Conservation (phyloP, 495 filamentous ascomycete genomes). For the Letharia lupina region DNA sequence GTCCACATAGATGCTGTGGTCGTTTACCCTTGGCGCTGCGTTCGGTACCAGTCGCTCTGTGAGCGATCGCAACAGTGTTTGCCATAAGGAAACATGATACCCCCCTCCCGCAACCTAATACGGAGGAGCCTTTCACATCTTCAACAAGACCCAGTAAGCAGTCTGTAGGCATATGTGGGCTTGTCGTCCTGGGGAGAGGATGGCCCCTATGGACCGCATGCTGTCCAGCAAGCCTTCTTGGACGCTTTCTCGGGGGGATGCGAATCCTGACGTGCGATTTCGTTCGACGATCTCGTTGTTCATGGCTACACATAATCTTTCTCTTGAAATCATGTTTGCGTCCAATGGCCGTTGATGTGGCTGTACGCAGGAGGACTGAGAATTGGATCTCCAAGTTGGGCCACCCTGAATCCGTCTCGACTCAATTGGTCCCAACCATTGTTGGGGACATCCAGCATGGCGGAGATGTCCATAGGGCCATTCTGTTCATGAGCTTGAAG, state of each 20-base stretch:
- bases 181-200: background rate
- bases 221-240: background rate
- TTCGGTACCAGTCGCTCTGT: background rate
- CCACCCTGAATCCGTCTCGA: constrained; percentile 24
- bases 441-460: constrained; percentile 13
- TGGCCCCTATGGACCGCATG: background rate
- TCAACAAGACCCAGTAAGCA: background rate
- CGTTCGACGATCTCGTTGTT: background rate
- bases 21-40: background rate
- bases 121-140: background rate
- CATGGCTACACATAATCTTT: background rate
- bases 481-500: constrained; percentile 5
- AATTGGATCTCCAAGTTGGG: background rate
- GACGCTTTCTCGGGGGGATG: background rate
- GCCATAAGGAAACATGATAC: background rate
- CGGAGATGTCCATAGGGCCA: constrained; percentile 19
- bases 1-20: background rate
- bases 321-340: background rate
- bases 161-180: background rate
- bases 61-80: background rate
- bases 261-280: background rate
- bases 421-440: constrained; percentile 21
- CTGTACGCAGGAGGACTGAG: background rate
- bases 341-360: background rate
- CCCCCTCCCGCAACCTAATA: background rate